Conservation (phyloP, 2,329 filamentous ascomycete species). For the Sclerotinia spermophila region DNA sequence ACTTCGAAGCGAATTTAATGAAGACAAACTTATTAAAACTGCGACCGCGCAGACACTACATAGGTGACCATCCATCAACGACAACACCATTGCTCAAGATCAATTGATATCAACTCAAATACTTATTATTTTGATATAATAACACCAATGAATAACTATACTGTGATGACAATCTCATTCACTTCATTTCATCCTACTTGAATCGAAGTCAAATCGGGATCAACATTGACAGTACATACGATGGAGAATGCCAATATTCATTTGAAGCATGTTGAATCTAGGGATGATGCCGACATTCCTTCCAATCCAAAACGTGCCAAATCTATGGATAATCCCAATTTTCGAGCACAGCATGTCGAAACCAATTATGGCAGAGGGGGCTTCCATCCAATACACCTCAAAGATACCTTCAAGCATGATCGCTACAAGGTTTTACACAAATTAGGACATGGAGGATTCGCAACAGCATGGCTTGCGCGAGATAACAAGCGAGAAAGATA, state of each 20-base stretch:
- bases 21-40: no score
- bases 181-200: background rate
- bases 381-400: conserved; percentile 44
- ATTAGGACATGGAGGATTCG: conserved; percentile 44
- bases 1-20: background rate
- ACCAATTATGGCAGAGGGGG: conserved; percentile 36
- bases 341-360: conserved; percentile 4
- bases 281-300: background rate
- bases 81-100: background rate
- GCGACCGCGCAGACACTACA: no score
- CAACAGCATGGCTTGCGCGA: conserved; percentile 46
- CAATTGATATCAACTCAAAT: background rate
- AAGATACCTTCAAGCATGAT: conserved; percentile 42
- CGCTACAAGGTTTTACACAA: conserved; percentile 46
- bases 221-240: background rate
- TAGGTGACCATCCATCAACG: background rate
- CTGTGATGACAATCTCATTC: background rate
- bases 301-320: background rate
- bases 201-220: background rate
- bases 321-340: background rate
- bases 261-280: conserved; percentile 6
- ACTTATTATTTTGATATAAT: background rate
- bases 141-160: background rate
- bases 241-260: background rate
- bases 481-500: conserved; percentile 28